Base-by-base conservation (phyloP, 441 rosid species). In the Gossypium trilobum region DNA sequence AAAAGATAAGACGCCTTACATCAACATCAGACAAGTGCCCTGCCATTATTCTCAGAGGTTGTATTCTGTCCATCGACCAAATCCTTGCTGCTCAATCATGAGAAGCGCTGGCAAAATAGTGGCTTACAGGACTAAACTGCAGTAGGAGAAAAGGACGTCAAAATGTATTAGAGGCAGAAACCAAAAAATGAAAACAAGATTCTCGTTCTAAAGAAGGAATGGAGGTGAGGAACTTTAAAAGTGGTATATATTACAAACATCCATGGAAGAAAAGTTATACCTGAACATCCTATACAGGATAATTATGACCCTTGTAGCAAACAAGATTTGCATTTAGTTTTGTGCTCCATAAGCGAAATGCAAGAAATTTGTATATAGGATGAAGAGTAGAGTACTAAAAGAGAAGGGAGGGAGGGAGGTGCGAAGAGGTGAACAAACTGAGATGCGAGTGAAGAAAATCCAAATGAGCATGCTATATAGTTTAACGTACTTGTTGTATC, bases 261-360 rank as follows among this genome's bases (percentile, higher is more conserved):
- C 19, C 17, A 11, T 25, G 44, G 22, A 60, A 57, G 55, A 71
- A 61, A 55, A 69, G 72, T 50, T 16, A 71, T 81, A 93, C 99
- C 97, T 95, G 93, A 74, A 85, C 99, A 81, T 93, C 99, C 97
- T 98, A 93, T 11, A 95, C 98, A 72, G 98, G 97, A 80, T 91
- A 95, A 78, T 95, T 95, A 73, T 95, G 99, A 78, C 99, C 97
- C 85, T 91, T 93, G 89, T 93, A 95, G 84, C 98, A 90, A 65
- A 95, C 99, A 55, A 91, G 97, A 85, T 91, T 95, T 62, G 98
- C 94, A 83, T 93, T 93, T 75, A 91, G 79, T 80, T 91, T 82
- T 78, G 95, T 88, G 82, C 95, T 94, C 98, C 98, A 94, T 27
- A 94, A 84, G 69, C 96, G 85, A 80, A 91, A 97, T 90, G 86